phyloP scores from a whole-genome alignment of 2,329 filamentous ascomycete genomes.

The Aspergillus sclerotialis region DNA sequence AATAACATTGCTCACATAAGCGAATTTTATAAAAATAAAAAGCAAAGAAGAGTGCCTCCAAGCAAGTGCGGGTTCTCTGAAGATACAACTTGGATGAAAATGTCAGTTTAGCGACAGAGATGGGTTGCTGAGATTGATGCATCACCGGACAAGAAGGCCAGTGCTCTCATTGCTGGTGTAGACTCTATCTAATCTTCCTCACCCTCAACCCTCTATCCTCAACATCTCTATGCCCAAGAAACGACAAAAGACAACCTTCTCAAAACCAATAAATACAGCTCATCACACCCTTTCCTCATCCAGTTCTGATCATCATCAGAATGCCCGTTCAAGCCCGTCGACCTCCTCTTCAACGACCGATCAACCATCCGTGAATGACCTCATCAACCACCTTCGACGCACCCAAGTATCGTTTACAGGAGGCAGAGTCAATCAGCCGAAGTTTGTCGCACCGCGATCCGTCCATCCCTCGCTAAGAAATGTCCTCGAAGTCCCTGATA shows the following conservation, averaged over 20 bases:
- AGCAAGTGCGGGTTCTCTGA: too few species aligned
- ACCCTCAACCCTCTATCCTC: conserved; percentile 2
- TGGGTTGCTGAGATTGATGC: too few species aligned
- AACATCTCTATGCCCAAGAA: conserved; percentile 41
- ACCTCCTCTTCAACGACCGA: conserved; percentile 15
- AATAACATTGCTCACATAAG: too few species aligned
- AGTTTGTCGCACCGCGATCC: conserved; percentile 24
- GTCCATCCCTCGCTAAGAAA: conserved; percentile 40
- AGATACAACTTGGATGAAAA: too few species aligned
- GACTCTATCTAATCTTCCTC: too few species aligned
- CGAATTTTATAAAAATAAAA: too few species aligned
- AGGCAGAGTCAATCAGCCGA: conserved; percentile 8
- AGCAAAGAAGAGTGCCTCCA: too few species aligned
- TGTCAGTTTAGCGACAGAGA: too few species aligned
- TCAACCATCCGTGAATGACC: conserved; percentile 38
- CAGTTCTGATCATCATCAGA: conserved; percentile 13
- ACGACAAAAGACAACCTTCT: conserved; percentile 29
- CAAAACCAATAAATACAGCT: conserved; percentile 34
- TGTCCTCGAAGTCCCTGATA: conserved; percentile 38
- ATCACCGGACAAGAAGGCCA: too few species aligned
- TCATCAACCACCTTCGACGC: conserved; percentile 41
- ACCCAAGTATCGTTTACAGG: conserved; percentile 27
- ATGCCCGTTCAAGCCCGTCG: conserved; percentile 19
- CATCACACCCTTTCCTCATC: conserved; percentile 34
- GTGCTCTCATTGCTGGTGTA: too few species aligned